These are phyloP conservation scores for Ceratocystiopsis brevicomis DNA, from an alignment of 2,329 filamentous ascomycete species.

Conservation along the genomic window DNA sequence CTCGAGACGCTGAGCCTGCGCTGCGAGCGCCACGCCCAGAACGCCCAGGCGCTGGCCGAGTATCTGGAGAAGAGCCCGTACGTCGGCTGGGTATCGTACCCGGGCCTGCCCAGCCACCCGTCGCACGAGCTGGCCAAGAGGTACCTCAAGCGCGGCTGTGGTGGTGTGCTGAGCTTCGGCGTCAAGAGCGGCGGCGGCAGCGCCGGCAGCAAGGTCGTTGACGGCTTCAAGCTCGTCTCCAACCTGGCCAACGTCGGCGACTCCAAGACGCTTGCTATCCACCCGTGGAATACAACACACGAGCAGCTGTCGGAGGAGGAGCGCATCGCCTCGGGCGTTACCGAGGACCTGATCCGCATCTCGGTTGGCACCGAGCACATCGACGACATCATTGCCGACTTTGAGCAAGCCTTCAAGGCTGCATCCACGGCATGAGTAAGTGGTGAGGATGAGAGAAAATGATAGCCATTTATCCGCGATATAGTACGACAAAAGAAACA, in stretches of 20 bases:
- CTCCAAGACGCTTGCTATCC: constrained; percentile 84
- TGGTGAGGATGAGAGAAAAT: neutral
- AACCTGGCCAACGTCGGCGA: constrained; percentile 95
- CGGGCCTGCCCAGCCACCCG: constrained; percentile 64
- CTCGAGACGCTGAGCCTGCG: constrained; percentile 78
- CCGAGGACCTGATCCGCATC: constrained; percentile 80
- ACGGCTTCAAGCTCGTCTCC: constrained; percentile 85
- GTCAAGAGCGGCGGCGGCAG: constrained; percentile 62
- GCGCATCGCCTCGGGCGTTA: constrained; percentile 62
- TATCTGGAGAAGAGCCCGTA: constrained; percentile 71
- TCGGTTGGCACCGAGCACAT: constrained; percentile 94
- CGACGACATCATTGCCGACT: constrained; percentile 91
- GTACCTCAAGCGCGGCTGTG: constrained; percentile 70
- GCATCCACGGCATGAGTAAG: constrained; percentile 21
- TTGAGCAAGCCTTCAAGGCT: constrained; percentile 70
- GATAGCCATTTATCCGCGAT: neutral
- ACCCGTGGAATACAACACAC: constrained; percentile 90
- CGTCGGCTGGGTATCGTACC: constrained; percentile 88
- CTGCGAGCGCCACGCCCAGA: constrained; percentile 69
- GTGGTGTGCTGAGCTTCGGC: constrained; percentile 82
- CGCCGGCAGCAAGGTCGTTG: constrained; percentile 77
- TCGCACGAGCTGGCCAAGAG: constrained; percentile 68
- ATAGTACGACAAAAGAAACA: too few relatives aligned
- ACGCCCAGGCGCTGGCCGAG: constrained; percentile 59
- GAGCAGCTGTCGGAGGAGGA: constrained; percentile 77